A percentile compares a stretch with the other conserved stretches of the same genome.
These are phyloP conservation scores for Tuber microsphaerosporum DNA, from an alignment of 495 filamentous ascomycete species.

Conservation along the genomic window DNA sequence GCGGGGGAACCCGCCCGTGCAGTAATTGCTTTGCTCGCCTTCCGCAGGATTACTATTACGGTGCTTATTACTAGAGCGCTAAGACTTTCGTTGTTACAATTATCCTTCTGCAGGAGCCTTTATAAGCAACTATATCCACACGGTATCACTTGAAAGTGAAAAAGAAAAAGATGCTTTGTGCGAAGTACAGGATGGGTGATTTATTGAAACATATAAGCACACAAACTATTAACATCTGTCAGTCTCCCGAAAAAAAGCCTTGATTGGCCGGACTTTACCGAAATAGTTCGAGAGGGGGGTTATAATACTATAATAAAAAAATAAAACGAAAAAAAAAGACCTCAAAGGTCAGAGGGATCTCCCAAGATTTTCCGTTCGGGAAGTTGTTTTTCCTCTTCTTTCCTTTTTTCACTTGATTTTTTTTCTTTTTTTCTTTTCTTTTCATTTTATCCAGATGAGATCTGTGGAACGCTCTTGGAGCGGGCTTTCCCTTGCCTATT, in stretches of 20 bases:
- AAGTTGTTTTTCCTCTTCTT: neutral
- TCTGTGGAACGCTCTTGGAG: neutral
- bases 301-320: neutral
- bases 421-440: neutral
- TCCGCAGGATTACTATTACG: neutral
- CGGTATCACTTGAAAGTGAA: neutral
- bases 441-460: slow-evolving; percentile 3
- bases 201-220: neutral
- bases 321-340: neutral
- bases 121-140: neutral
- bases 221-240: neutral
- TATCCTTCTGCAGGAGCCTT: neutral
- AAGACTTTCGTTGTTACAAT: neutral
- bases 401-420: no score
- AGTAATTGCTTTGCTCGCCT: neutral
- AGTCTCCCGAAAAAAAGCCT: neutral
- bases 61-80: neutral
- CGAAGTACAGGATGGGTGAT: neutral
- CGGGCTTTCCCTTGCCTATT: neutral
- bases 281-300: neutral
- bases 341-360: neutral
- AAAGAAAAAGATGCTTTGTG: neutral
- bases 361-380: neutral
- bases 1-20: neutral
- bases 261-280: neutral